phyloP scores from a whole-genome alignment of 2,329 filamentous ascomycete species.

The Colletotrichum tropicale region DNA sequence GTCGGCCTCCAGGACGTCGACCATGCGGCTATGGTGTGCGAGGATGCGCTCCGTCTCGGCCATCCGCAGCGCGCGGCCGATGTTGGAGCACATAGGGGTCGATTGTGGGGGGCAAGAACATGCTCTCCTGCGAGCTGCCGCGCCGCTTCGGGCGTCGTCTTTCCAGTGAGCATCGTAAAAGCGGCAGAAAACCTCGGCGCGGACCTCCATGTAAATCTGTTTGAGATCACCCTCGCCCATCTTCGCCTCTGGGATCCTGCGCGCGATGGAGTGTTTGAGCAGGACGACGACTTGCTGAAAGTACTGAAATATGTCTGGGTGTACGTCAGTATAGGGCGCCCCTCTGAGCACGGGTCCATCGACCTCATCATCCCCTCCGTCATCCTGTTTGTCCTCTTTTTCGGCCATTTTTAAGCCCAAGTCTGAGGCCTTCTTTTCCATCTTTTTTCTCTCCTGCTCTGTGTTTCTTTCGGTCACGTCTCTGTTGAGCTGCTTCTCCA shows the following conservation, averaged over 20 bases:
- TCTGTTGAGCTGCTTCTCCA: neutral
- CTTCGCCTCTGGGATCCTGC: neutral
- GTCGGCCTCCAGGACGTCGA: neutral
- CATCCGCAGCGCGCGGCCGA: neutral
- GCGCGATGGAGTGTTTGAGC: neutral
- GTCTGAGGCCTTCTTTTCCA: neutral
- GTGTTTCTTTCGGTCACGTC: neutral
- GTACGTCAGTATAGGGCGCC: neutral
- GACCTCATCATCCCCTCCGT: too few species aligned
- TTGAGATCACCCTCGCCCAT: neutral
- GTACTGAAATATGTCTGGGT: neutral
- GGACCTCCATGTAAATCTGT: neutral
- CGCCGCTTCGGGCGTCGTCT: too few species aligned
- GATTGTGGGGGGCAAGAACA: too few species aligned
- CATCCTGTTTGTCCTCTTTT: accelerated
- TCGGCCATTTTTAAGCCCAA: accelerated
- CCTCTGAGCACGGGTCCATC: neutral
- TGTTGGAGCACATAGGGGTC: too few species aligned
- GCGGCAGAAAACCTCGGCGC: neutral
- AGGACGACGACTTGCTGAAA: neutral
- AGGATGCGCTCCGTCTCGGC: neutral
- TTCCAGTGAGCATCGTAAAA: neutral
- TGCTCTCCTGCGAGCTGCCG: too few species aligned
- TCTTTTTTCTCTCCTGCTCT: neutral
- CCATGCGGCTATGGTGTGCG: neutral